These are phyloP conservation scores for Pseudogymnoascus sp. DNA, from an alignment of 2,329 filamentous ascomycete species.

Conservation along the genomic window DNA sequence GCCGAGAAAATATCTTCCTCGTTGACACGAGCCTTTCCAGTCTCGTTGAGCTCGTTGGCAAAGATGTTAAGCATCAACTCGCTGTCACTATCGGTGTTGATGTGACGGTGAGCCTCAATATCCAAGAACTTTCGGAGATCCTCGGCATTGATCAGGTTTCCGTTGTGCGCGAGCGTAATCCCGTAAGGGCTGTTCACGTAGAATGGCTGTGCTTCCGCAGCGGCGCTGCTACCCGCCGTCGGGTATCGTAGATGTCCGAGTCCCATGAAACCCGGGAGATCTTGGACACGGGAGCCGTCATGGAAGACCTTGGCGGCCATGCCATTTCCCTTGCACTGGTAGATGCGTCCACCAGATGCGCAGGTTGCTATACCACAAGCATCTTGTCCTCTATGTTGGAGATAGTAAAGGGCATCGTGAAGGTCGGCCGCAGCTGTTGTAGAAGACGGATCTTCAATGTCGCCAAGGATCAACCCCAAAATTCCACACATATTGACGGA, in stretches of 20 bases:
- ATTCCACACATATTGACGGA: slow-evolving; percentile 52
- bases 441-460: slow-evolving; percentile 39
- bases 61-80: slow-evolving; percentile 87
- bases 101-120: slow-evolving; percentile 29
- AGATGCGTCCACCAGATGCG: slow-evolving; percentile 70
- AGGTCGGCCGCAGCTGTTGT: slow-evolving; percentile 54
- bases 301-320: slow-evolving; percentile 81
- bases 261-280: slow-evolving; percentile 80
- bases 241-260: slow-evolving; percentile 83
- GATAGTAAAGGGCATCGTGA: slow-evolving; percentile 64
- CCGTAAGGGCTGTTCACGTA: slow-evolving; percentile 86
- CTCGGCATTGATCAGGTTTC: slow-evolving; percentile 75
- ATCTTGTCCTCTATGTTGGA: slow-evolving; percentile 74
- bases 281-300: slow-evolving; percentile 65
- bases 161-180: slow-evolving; percentile 76
- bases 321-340: slow-evolving; percentile 84
- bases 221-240: slow-evolving; percentile 76
- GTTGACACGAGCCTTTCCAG: slow-evolving; percentile 74
- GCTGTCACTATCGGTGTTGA: slow-evolving; percentile 81
- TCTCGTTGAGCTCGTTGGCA: slow-evolving; percentile 72
- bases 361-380: slow-evolving; percentile 76
- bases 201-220: slow-evolving; percentile 85
- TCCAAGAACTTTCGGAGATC: slow-evolving; percentile 52
- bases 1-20: slow-evolving; percentile 68
- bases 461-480: slow-evolving; percentile 52